These are phyloP conservation scores for Globisporangium orthogonon DNA, from an alignment of 352 stramenopile genomes.

Conservation along the genomic window DNA sequence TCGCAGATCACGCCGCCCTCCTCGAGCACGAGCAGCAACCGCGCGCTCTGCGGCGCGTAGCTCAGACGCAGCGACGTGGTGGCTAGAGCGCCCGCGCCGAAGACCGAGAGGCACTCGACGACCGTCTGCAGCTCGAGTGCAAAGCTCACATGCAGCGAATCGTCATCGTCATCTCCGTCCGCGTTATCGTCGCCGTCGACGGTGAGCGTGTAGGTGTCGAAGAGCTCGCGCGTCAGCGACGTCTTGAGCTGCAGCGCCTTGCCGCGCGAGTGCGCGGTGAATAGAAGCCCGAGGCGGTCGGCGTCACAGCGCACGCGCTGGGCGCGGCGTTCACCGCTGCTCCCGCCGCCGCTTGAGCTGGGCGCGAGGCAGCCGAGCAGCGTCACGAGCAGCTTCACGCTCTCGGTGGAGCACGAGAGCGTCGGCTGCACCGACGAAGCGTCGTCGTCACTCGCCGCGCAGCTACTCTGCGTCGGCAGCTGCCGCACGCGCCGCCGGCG, in stretches of 20 bases:
- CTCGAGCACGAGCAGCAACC: constrained; percentile 65
- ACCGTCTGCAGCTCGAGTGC: constrained; percentile 62
- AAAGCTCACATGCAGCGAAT: constrained; percentile 55
- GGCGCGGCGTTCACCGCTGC: not conserved
- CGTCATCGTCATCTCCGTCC: constrained; percentile 16
- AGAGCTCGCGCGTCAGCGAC: constrained; percentile 64
- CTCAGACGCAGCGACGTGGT: constrained; percentile 76
- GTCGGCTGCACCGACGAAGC: constrained; percentile 18
- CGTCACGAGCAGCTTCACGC: constrained; percentile 69
- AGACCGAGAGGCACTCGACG: constrained; percentile 80
- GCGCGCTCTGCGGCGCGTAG: constrained; percentile 56
- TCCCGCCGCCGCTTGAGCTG: not conserved
- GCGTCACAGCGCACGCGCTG: constrained; percentile 76
- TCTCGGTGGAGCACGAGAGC: constrained; percentile 54
- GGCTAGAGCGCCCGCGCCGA: constrained; percentile 47
- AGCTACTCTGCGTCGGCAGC: not conserved
- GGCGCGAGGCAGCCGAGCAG: constrained; percentile 50
- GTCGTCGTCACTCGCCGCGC: not conserved
- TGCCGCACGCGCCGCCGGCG: constrained; percentile 8
- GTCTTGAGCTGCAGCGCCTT: constrained; percentile 88
- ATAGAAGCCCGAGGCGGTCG: constrained; percentile 52
- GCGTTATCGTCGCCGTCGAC: constrained; percentile 5
- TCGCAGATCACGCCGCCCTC: constrained; percentile 83
- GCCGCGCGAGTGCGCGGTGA: constrained; percentile 75
- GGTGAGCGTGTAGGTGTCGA: constrained; percentile 58